phyloP scores from a whole-genome alignment of 2,329 filamentous ascomycete species.

The Fusarium devonianum region DNA sequence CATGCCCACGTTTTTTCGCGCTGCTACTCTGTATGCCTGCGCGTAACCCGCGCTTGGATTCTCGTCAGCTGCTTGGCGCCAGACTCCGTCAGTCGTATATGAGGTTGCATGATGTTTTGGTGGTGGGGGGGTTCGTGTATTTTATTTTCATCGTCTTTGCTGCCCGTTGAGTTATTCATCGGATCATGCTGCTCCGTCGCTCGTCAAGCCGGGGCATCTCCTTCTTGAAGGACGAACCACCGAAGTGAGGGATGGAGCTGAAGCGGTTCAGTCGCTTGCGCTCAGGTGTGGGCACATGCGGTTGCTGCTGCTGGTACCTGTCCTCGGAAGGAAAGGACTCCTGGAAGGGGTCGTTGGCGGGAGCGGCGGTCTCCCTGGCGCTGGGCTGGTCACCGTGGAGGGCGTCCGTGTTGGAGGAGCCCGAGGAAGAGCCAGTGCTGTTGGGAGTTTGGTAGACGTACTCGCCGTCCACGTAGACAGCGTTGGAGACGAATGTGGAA shows the following conservation, averaged over 20 bases:
- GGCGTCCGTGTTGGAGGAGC: constrained; percentile 50
- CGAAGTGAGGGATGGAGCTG: constrained; percentile 64
- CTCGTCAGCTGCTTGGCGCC: constrained; percentile 25
- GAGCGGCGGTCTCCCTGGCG: constrained; percentile 29
- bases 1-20: constrained; percentile 31
- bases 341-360: constrained; percentile 40
- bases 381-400: constrained; percentile 47
- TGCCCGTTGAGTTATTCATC: constrained; percentile 36
- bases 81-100: constrained; percentile 40
- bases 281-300: constrained; percentile 30
- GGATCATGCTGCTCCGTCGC: constrained; percentile 53
- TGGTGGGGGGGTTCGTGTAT: constrained; percentile 17
- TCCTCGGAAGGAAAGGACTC: constrained; percentile 30
- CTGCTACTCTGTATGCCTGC: constrained; percentile 33
- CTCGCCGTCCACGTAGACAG: constrained; percentile 93
- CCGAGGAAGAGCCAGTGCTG: constrained; percentile 64
- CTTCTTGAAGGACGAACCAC: constrained; percentile 48
- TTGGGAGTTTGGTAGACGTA: constrained; percentile 80
- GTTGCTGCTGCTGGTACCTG: constrained; percentile 23
- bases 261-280: constrained; percentile 63
- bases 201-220: constrained; percentile 47
- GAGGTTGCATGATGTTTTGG: constrained; percentile 22
- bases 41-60: constrained; percentile 22
- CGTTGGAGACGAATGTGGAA: constrained; percentile 87
- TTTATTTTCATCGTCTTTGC: constrained; percentile 25